Evolutionary conservation across 2,329 filamentous ascomycete species (phyloP), one percentile per base, ranked within the genome.

Genomic region (Talaromyces amestolkiae): DNA sequence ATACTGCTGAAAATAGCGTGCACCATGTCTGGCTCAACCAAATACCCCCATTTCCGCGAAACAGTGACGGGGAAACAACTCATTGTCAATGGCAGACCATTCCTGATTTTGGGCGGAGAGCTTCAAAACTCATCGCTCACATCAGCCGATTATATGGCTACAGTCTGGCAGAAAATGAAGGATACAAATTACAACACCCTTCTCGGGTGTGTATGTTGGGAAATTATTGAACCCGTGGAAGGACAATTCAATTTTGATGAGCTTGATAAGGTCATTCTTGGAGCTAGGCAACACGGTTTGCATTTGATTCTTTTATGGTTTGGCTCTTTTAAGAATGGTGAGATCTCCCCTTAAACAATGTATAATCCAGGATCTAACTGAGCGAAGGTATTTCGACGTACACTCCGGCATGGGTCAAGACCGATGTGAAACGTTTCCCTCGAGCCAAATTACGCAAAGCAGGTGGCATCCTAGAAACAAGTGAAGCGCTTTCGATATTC

Each of bases 101-200:
- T 47, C 43, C 43, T 47, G 43, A 47, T 47, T 15, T 19, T 47
- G 4, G 43, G 43, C 5, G 43, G 43, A 24, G 43, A 47, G 43
- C 43, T 47, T 43, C 81, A 83, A 63, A 83, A 83, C 68, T 83
- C 81, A 0, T 81, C 80, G 1, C 72, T 83, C 56, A 79, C 75
- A 9, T 82, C 79, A 5, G 74, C 78, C 8, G 72, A 76, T 54
- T 82, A 79, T 65, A 83, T 84, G 81, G 69, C 73, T 17, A 72
- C 76, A 8, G 71, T 78, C 7, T 84, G 81, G 80, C 74, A 76
- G 37, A 81, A 80, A 58, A 72, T 83, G 67, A 72, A 72, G 4
- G 73, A 73, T 19, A 79, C 74, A 15, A 73, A 80, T 64, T 72
- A 81, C 68, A 83, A 83, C 67, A 83, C 81, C 2, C 69, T 82